A percentile compares a stretch with the other conserved stretches of the same genome.
These are phyloP conservation scores for Geotrichum histeridarum DNA, from an alignment of 1,139 yeast species.

Conservation along the genomic window DNA sequence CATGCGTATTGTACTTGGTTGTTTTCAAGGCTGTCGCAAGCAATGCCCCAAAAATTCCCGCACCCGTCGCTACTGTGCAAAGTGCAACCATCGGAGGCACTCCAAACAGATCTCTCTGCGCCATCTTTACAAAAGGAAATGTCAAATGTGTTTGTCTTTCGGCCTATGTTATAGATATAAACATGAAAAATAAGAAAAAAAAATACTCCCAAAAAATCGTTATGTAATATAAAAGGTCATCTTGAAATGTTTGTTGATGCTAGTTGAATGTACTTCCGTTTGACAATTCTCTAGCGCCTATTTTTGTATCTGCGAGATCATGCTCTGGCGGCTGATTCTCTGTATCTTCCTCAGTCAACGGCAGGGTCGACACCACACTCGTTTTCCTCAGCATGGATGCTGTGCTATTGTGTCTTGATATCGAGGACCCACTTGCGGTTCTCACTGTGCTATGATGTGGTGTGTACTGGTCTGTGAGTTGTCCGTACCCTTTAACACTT, in stretches of 20 bases:
- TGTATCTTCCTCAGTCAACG: not conserved
- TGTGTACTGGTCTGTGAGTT: not conserved
- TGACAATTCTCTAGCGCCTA: conserved; percentile 14
- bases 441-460: too few relatives aligned
- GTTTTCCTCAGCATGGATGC: too few relatives aligned
- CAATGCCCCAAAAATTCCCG: not conserved
- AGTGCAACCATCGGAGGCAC: not conserved
- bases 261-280: conserved; percentile 11
- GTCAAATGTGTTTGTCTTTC: not conserved
- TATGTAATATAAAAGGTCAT: not conserved
- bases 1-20: not conserved
- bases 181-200: not conserved
- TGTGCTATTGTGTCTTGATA: too few relatives aligned
- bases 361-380: too few relatives aligned
- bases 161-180: not conserved
- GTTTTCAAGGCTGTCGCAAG: not conserved
- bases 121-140: not conserved
- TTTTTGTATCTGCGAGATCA: conserved; percentile 7
- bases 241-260: not conserved
- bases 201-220: not conserved
- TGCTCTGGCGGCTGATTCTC: not conserved
- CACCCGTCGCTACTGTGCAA: not conserved
- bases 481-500: not conserved
- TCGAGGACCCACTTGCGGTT: too few relatives aligned
- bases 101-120: conserved; percentile 1